A percentile compares a stretch with the other conserved stretches of the same genome.
phyloP scores from a whole-genome alignment of 768 basidiomycete species.

The Cubamyces sp. region DNA sequence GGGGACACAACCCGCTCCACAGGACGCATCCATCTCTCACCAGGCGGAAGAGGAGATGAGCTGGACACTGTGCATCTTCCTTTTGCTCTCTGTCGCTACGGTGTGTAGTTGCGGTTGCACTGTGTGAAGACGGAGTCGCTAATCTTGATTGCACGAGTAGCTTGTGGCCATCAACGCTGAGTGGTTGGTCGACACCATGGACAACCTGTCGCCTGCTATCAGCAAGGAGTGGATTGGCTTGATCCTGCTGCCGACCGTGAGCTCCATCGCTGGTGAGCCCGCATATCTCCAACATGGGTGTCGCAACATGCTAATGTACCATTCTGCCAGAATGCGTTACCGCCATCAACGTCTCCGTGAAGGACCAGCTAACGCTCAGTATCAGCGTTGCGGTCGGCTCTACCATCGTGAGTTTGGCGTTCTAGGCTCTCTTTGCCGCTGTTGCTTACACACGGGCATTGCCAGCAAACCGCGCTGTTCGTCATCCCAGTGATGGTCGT shows the following conservation, averaged over 20 bases:
- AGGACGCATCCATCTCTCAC: background rate
- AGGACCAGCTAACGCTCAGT: constrained; percentile 80
- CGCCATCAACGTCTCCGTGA: constrained; percentile 87
- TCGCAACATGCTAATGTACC: background rate
- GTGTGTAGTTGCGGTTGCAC: constrained; percentile 44
- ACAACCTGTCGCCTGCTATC: constrained; percentile 69
- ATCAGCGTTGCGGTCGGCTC: constrained; percentile 85
- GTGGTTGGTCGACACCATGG: constrained; percentile 82
- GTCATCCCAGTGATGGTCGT: constrained; percentile 77
- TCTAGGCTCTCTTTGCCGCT: background rate
- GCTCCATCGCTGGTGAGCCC: constrained; percentile 71
- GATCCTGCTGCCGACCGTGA: constrained; percentile 85
- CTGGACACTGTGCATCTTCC: constrained; percentile 54
- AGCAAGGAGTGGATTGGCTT: constrained; percentile 89
- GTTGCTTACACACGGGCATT: constrained; percentile 2
- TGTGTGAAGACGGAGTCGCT: background rate
- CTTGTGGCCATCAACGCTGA: constrained; percentile 67
- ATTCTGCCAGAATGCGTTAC: constrained; percentile 75
- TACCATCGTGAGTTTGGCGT: constrained; percentile 56
- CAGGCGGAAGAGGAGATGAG: constrained; percentile 52
- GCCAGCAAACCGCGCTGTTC: constrained; percentile 73
- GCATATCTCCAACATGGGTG: background rate
- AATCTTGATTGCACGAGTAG: constrained; percentile 30
- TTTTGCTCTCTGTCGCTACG: constrained; percentile 63
- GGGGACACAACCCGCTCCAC: background rate